Evolutionary conservation across 306 rosid genomes (phyloP), one percentile per base, ranked within the genome.

Genomic region (Dryas alaskensis): DNA sequence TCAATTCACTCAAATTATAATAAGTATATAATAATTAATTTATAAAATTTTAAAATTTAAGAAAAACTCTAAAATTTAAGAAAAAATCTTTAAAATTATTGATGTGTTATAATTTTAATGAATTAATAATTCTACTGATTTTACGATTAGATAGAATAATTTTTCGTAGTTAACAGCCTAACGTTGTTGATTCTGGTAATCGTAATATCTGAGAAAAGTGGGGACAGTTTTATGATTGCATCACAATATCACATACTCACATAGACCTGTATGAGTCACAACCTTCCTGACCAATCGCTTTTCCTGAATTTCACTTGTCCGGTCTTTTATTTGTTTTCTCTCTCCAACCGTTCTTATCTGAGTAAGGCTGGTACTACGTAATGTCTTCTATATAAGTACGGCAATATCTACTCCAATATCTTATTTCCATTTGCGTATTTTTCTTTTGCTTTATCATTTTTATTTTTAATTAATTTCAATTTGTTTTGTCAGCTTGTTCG

Each of bases 341-440:
- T 79, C 81, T 73, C 83, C 8, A 54, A 80, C 87, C 86, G 98
- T 85, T 90, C 92, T 82, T 87, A 88, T 87, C 92, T 84, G 92
- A 92, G 96, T 77, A 80, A 88, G 98, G 96, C 77, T 71, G 79
- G 94, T 92, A 92, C 94, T 83, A 78, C 82, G 49, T 70, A 57
- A 60, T 6, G 46, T 70, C 76, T 83, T 76, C 76, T 55, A 81
- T 78, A 88, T 87, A 87, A 90, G 98, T 92, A 92, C 98, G 98
- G 96, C 85, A 12, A 25, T 67, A 70, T 76, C 78, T 60, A 17
- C 58, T 40, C 7, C 50, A 49, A 71, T 76, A 77, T 60, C 61
- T 9, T 31, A 60, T 57, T 57, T 50, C 19, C 11, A 7, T 37
- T 59, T 73, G 10, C 47, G 8, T 13, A 17, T 31, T 43, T 37